These are phyloP conservation scores for Rugonectria rugulosa DNA, from an alignment of 2,329 filamentous ascomycete species.

Conservation along the genomic window DNA sequence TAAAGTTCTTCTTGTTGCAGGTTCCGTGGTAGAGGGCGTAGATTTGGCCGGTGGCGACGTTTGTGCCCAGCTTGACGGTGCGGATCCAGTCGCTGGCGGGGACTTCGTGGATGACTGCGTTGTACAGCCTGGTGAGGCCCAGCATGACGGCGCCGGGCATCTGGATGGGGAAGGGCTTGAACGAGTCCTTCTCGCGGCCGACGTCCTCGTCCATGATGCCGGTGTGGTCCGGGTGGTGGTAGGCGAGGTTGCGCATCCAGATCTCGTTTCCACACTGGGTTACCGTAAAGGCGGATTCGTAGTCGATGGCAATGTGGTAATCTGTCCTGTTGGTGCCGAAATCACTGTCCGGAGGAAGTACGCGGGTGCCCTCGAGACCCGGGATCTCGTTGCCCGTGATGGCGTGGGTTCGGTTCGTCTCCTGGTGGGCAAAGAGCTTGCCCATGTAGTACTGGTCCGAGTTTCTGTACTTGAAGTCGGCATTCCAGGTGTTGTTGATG, in stretches of 20 bases:
- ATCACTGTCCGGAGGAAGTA: conserved; percentile 19
- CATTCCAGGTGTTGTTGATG: conserved; percentile 14
- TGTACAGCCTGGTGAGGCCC: conserved; percentile 16
- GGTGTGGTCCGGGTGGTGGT: conserved; percentile 51
- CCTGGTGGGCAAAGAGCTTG: conserved; percentile 33
- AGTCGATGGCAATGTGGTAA: conserved; percentile 28
- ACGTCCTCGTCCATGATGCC: conserved; percentile 41
- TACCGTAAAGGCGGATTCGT: conserved; percentile 52
- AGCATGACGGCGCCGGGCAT: conserved; percentile 26
- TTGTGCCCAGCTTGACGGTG: conserved; percentile 28
- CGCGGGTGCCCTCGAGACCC: conserved; percentile 13
- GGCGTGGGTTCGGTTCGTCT: conserved; percentile 27
- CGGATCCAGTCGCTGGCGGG: conserved; percentile 25
- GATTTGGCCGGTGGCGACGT: conserved; percentile 33
- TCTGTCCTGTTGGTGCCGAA: conserved; percentile 22
- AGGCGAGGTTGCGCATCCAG: conserved; percentile 54
- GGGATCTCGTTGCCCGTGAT: conserved; percentile 24
- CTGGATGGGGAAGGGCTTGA: conserved; percentile 28
- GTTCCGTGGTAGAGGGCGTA: conserved; percentile 38
- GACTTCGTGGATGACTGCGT: conserved; percentile 7
- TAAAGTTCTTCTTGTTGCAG: conserved; percentile 33
- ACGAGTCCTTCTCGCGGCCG: conserved; percentile 12
- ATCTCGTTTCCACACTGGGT: conserved; percentile 56
- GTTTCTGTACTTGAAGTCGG: conserved; percentile 23
- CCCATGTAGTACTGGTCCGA: conserved; percentile 35